Evolutionary conservation across 306 rosid species (phyloP), one percentile per base, ranked within the genome.

Genomic region (Arachis stenosperma): DNA sequence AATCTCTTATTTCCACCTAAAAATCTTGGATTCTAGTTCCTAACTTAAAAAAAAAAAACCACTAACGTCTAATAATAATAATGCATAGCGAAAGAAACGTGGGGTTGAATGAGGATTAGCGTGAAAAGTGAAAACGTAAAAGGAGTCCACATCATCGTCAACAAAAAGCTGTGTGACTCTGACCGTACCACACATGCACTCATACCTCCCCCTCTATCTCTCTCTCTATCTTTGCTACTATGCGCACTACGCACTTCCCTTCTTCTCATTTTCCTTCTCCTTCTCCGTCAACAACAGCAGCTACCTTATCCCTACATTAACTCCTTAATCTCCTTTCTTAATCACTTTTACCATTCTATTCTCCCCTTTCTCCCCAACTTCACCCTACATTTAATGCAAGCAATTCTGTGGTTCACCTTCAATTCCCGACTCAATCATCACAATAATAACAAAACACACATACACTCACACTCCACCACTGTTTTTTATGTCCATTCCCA

Each of bases 181-280:
- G 85, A 77, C 83, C 83, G 69, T 10, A 64, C 55, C 70, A 81
- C 81, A 80, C 79, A 84, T 81, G 87, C 82, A 76, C 53, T 79
- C 56, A 53, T 61, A 54, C 61, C 47, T 78, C 78, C 36, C 61
- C 36, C 61, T 27, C 40, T 76, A 13, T 59, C 73, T 9, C 55
- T 39, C 55, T 39, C 40, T n/a, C 56, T 12, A 4, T 22, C 3
- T 50, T 17, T 50, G 12, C 55, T 17, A 48, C 15, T 52, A 13
- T 12, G 55, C 17, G 3, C 55, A 50, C 55, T 50, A 46, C 55
- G 8, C 51, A 46, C 51, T 9, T 2, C 13, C n/a, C 51, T 10
- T 1, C 11, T 8, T 12, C 50, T 46, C 11, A 8, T 5, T n/a
- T n/a, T 48, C 53, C 15, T 9, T 13, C 51, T 8, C 51, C 51